Conservation (phyloP, 257 asterid genomes). For the Salvia hispanica region DNA sequence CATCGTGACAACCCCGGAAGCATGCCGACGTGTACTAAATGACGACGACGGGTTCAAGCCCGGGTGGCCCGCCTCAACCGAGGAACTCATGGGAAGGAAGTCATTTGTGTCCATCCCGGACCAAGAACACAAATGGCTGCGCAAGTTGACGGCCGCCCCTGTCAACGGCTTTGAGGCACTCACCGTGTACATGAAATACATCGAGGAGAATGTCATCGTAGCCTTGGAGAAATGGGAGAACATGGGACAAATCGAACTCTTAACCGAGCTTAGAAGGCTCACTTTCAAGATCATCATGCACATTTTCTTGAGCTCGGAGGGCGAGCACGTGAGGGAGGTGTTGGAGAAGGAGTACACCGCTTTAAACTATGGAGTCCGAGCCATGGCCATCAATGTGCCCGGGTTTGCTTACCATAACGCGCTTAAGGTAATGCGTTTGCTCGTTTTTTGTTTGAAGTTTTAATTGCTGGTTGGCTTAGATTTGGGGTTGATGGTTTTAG, state of each 20-base stretch:
- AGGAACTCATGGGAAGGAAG: constrained; percentile 65
- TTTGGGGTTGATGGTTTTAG: constrained; percentile 29
- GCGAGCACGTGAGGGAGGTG: constrained; percentile 55
- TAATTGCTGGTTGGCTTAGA: no score
- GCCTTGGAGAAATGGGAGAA: constrained; percentile 64
- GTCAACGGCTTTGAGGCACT: constrained; percentile 81
- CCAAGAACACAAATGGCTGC: constrained; percentile 71
- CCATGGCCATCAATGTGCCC: constrained; percentile 81
- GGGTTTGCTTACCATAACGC: constrained; percentile 77
- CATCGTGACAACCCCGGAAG: constrained; percentile 67
- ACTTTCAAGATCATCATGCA: constrained; percentile 81
- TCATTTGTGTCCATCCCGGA: constrained; percentile 58
- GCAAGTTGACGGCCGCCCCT: constrained; percentile 73
- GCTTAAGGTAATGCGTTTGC: constrained; percentile 58
- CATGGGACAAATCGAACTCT: constrained; percentile 69
- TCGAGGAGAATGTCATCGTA: constrained; percentile 56
- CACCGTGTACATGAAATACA: constrained; percentile 58
- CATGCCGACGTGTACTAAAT: constrained; percentile 57
- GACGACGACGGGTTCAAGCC: constrained; percentile 81
- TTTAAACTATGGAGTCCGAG: constrained; percentile 74
- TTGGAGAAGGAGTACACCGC: constrained; percentile 74
- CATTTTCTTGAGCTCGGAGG: constrained; percentile 70
- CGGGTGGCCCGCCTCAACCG: constrained; percentile 81
- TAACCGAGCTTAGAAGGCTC: constrained; percentile 65
- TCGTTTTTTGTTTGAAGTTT: no score